Evolutionary conservation across 208 protist genomes (phyloP), one percentile per base, ranked within the genome.

Genomic region (Trypanosoma theileri): DNA sequence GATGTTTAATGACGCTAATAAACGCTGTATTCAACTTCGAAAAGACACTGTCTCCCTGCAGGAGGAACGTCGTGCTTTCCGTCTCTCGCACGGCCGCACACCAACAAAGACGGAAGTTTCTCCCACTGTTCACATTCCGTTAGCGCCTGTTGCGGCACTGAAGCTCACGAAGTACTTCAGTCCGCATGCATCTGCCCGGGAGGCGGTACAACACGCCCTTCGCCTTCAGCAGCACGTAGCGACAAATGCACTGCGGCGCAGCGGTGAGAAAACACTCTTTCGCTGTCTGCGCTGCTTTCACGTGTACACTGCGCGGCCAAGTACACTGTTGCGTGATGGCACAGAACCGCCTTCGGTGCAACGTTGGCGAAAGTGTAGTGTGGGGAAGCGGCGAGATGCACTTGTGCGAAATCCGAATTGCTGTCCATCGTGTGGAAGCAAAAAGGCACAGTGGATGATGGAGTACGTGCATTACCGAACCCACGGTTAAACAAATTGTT

Each of bases 391-490:
- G 42, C 66, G 66, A 19, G 53, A 73, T 1, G 59, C 42, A 42
- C 12, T 63, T 41, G 35, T 60, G 35, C 73, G 70, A 3, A 51
- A 83, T 62, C 85, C 82, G 10, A 71, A 24, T 16, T 78, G 73
- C 41, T 94, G 89, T 59, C 89, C 89, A 4, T 35, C 74, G 45
- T 94, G 89, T 53, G 57, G 75, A 22, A 92, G 89, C 52, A 28
- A 68, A 1, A 87, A 78, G 59, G 86, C 83, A 11, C 89, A 94
- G 65, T 94, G 89, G 86, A 71, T 85, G 71, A 85, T 92, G 80
- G 89, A 94, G 77, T 94, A 92, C 51, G 84, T 94, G 31, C 89
- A 94, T 62, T 73, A 91, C 61, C 69, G 80, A 72, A 89, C 85
- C 3, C 89, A 94, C 59, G 66, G 59, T n/a, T 76, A 66, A 63